Evolutionary conservation across 768 basidiomycete species (phyloP).

Genomic region (Macrolepiota albuminosa): DNA sequence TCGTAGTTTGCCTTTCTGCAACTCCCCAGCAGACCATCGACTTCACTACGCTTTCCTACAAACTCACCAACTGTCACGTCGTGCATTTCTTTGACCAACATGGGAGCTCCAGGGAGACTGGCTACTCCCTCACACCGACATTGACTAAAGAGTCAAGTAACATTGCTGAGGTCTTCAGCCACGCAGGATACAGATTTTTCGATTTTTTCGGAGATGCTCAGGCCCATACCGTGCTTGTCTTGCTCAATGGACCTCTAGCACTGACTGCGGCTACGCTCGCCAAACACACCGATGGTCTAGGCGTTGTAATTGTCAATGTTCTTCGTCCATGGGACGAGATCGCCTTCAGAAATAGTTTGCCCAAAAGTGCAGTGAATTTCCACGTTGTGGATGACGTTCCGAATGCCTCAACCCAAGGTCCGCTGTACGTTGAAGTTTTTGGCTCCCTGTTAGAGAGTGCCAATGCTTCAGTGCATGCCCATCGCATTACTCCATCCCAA

Average conservation of each 20-base stretch:
- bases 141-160: slow-evolving; percentile 25
- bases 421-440: slow-evolving; percentile 71
- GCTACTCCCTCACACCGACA: slow-evolving; percentile 44
- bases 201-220: slow-evolving; percentile 64
- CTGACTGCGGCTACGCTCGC: slow-evolving; percentile 52
- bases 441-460: slow-evolving; percentile 43
- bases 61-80: slow-evolving; percentile 59
- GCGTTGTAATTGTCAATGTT: slow-evolving; percentile 70
- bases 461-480: slow-evolving; percentile 42
- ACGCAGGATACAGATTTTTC: slow-evolving; percentile 70
- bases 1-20: slow-evolving; percentile 76
- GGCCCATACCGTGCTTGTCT: slow-evolving; percentile 63
- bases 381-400: slow-evolving; percentile 81
- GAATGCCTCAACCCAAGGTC: slow-evolving; percentile 53
- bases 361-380: slow-evolving; percentile 50
- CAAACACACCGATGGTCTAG: slow-evolving; percentile 42
- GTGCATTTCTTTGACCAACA: slow-evolving; percentile 91
- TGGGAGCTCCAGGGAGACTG: slow-evolving; percentile 70
- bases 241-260: slow-evolving; percentile 77
- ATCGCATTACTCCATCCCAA: slow-evolving; percentile 55
- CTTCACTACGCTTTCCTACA: slow-evolving; percentile 74
- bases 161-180: slow-evolving; percentile 45
- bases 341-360: slow-evolving; percentile 56
- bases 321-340: slow-evolving; percentile 77
- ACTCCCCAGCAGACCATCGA: slow-evolving; percentile 81